Evolutionary conservation across 148 eudicot genomes (phyloP).

Genomic region (Cornus suecica): DNA sequence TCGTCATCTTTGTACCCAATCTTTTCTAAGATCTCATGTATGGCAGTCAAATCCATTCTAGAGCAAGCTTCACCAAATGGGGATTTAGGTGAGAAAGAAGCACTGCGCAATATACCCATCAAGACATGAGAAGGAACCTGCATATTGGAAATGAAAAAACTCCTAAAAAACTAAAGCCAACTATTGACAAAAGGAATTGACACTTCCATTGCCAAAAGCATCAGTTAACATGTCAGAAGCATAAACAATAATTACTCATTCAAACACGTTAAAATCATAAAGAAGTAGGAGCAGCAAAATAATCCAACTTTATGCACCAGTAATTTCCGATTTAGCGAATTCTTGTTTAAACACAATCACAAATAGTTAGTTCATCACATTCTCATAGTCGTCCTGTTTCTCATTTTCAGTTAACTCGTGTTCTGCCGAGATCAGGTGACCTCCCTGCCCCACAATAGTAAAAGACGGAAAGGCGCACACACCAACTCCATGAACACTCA

Average conservation of each 20-base stretch:
- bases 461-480: no score
- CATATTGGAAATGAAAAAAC: constrained; percentile 4
- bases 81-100: constrained; percentile 45
- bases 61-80: constrained; percentile 61
- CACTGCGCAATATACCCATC: constrained; percentile 50
- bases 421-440: no score
- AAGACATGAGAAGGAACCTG: constrained; percentile 66
- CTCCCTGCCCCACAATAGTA: no score
- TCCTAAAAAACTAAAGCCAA: background rate
- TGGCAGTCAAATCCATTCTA: constrained; percentile 62
- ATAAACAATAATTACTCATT: background rate
- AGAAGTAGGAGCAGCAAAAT: no score
- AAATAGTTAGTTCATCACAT: no score
- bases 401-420: no score
- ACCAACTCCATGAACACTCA: background rate
- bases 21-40: constrained; percentile 57
- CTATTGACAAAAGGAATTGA: background rate
- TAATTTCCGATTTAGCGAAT: no score
- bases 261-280: no score
- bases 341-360: no score
- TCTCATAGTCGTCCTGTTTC: no score
- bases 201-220: background rate
- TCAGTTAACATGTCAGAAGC: background rate
- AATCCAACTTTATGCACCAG: background rate
- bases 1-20: constrained; percentile 63